Conservation (phyloP, 192 early-diverging fungal species). For the Irineochytrium annulatum region DNA sequence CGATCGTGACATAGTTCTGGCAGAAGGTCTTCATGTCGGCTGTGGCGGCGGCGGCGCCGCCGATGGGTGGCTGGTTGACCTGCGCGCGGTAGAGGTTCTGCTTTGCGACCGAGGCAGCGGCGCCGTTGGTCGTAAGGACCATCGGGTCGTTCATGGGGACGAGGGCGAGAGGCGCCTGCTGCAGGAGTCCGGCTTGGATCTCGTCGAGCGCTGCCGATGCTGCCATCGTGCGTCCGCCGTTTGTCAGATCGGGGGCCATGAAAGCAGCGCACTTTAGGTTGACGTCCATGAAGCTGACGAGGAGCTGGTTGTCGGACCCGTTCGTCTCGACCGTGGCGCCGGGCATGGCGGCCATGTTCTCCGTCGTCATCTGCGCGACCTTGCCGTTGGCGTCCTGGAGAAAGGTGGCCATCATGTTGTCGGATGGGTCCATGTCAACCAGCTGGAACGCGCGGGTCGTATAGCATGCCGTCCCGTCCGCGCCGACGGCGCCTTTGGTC, state of each 20-base stretch:
- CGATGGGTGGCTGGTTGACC: conserved; percentile 14
- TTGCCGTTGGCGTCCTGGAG: neutral
- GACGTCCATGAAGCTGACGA: conserved; percentile 10
- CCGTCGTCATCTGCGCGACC: conserved; percentile 12
- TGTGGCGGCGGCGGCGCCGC: neutral
- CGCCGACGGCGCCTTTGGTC: conserved; percentile 27
- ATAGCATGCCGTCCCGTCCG: conserved; percentile 26
- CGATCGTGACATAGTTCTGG: too few species aligned
- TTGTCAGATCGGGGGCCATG: conserved; percentile 10
- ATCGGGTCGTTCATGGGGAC: conserved; percentile 13
- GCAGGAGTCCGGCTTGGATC: conserved; percentile 10
- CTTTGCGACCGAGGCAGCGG: neutral
- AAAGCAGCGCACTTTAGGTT: conserved; percentile 15
- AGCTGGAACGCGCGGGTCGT: conserved; percentile 37
- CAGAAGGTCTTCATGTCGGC: too few species aligned
- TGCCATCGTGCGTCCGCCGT: neutral
- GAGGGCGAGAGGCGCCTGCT: conserved; percentile 6
- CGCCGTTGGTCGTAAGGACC: neutral
- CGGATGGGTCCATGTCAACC: conserved; percentile 25
- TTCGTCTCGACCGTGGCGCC: conserved; percentile 11
- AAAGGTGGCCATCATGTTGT: conserved; percentile 18
- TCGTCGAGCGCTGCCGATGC: conserved; percentile 11
- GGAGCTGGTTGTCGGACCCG: conserved; percentile 19
- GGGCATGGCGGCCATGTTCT: conserved; percentile 4
- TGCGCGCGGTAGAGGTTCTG: conserved; percentile 20